These are phyloP conservation scores for Arthroderma sp. DNA, from an alignment of 2,329 filamentous ascomycete genomes.

Conservation along the genomic window DNA sequence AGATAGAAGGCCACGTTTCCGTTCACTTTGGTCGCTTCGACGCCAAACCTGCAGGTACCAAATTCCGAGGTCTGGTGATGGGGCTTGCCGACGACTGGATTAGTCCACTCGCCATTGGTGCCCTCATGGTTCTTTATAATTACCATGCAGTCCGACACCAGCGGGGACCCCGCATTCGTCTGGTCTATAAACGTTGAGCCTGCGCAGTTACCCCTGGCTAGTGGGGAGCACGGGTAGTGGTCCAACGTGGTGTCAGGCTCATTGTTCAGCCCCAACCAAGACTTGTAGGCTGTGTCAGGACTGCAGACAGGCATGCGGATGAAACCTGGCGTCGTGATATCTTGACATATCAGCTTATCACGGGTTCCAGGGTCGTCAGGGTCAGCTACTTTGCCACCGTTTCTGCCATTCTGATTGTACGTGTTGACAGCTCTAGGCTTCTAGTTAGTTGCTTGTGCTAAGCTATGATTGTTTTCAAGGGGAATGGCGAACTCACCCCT, in stretches of 20 bases:
- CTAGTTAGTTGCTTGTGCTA: background rate
- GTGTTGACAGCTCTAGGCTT: background rate
- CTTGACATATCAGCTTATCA: constrained; percentile 17
- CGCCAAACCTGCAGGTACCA: background rate
- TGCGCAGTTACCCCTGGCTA: constrained; percentile 20
- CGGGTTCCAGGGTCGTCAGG: constrained; percentile 17
- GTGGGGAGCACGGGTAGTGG: constrained; percentile 8
- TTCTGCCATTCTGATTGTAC: constrained; percentile 21
- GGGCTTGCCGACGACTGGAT: background rate
- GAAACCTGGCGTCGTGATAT: constrained; percentile 28
- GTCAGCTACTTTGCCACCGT: constrained; percentile 20
- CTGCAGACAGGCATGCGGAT: constrained; percentile 32
- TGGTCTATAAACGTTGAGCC: constrained; percentile 1
- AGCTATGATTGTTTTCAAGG: background rate
- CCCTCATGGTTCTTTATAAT: constrained; percentile 7
- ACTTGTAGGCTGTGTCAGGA: constrained; percentile 22
- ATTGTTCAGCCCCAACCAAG: constrained; percentile 21
- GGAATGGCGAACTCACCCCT: background rate
- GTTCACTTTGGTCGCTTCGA: background rate
- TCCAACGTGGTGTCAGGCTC: constrained; percentile 9
- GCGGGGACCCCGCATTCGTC: constrained; percentile 11
- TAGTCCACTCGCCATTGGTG: background rate
- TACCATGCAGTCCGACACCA: background rate
- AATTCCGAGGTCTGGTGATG: background rate
- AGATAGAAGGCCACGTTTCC: background rate